Conservation (phyloP, 169 alveolate genomes). For the Cryptosporidium ubiquitum region DNA sequence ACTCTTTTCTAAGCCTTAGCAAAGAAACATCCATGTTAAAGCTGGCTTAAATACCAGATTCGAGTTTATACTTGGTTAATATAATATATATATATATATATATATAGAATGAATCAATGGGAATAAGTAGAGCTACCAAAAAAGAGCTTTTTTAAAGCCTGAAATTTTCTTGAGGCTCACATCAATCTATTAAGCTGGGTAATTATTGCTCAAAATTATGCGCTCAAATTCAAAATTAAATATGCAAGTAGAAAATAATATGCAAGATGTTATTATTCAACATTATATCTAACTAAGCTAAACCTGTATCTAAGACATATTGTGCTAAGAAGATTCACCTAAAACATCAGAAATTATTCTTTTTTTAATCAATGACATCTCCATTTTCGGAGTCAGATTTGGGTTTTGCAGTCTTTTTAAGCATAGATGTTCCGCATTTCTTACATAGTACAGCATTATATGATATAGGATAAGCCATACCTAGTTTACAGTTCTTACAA, state of each 20-base stretch:
- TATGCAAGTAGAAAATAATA: background rate
- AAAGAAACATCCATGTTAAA: constrained; percentile 20
- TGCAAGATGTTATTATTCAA: background rate
- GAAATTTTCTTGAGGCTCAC: background rate
- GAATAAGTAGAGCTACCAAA: background rate
- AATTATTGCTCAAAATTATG: background rate
- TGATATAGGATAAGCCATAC: constrained; percentile 73
- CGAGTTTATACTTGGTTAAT: background rate
- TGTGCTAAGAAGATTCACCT: background rate
- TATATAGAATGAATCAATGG: background rate
- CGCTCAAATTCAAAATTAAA: background rate
- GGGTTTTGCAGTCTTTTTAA: constrained; percentile 62
- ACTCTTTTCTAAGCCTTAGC: constrained; percentile 43
- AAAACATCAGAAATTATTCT: background rate
- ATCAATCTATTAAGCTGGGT: background rate
- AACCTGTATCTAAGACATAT: background rate
- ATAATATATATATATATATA: background rate
- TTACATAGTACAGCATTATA: constrained; percentile 72
- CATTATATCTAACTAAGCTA: background rate
- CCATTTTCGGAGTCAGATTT: constrained; percentile 18
- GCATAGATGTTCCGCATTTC: constrained; percentile 39
- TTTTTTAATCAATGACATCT: background rate
- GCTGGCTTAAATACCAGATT: background rate
- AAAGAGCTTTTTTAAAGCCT: background rate
- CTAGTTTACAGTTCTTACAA: constrained; percentile 12